phyloP scores from a whole-genome alignment of 225 moss, liverwort and hornwort species.

The Polytrichum commune region DNA sequence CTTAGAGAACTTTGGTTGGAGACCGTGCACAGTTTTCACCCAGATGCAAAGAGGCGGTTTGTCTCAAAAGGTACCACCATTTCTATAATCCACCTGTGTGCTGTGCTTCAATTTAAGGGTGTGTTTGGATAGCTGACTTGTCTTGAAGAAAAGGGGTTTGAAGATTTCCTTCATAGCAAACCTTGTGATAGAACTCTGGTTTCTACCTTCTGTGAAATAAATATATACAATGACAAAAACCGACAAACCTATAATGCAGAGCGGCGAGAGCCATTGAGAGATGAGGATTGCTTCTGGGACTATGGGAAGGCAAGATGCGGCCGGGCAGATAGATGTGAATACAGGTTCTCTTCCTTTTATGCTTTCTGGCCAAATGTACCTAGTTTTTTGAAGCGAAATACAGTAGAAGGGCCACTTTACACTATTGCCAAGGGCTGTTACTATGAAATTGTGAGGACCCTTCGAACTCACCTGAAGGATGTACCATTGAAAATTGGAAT shows the following conservation, averaged over 20 bases:
- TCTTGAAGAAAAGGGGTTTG: no score
- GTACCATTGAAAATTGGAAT: no score
- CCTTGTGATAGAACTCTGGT: no score
- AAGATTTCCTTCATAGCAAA: no score
- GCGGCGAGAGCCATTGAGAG: constrained; percentile 83
- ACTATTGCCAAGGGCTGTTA: no score
- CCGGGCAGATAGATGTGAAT: constrained; percentile 88
- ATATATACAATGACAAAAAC: neutral
- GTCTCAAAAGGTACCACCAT: constrained; percentile 71
- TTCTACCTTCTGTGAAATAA: no score
- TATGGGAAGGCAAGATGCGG: constrained; percentile 93
- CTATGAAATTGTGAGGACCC: no score
- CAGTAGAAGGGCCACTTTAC: no score
- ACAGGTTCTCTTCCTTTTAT: constrained; percentile 45
- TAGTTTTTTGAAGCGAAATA: no score
- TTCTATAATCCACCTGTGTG: neutral
- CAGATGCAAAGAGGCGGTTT: constrained; percentile 66
- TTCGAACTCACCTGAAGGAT: no score
- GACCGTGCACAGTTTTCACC: constrained; percentile 80
- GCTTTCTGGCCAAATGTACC: neutral
- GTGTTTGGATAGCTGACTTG: no score
- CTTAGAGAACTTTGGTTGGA: constrained; percentile 96
- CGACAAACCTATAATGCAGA: constrained; percentile 34
- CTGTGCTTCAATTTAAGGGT: no score
- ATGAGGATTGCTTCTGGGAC: constrained; percentile 99